Evolutionary conservation across 352 stramenopile genomes (phyloP).

Genomic region (Pythium myriotylum): DNA sequence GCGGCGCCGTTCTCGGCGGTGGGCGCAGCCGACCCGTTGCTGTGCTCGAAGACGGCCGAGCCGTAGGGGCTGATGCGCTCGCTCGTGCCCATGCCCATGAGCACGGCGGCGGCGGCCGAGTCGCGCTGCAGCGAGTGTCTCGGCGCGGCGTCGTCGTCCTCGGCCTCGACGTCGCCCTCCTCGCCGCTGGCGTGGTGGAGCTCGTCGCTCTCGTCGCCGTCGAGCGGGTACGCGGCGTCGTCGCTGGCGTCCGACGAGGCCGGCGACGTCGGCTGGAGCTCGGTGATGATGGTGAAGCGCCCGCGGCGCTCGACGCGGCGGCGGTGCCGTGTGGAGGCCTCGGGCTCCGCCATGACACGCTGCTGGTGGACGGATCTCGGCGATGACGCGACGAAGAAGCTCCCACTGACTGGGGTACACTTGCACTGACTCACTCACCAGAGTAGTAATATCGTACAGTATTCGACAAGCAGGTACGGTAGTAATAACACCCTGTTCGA

Average conservation of each 20-base stretch:
- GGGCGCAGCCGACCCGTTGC: constrained; percentile 4
- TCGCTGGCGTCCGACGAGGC: constrained; percentile 3
- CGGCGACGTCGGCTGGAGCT: constrained; percentile 66
- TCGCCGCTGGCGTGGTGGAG: not conserved
- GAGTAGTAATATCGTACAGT: too few relatives aligned
- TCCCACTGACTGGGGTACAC: constrained; percentile 8
- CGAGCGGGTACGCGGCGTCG: not conserved
- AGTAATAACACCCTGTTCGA: too few relatives aligned
- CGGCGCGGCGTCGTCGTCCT: not conserved
- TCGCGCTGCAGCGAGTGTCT: not conserved
- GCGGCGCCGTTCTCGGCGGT: not conserved
- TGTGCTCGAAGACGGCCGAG: constrained; percentile 29
- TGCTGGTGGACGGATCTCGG: not conserved
- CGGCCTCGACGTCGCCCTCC: constrained; percentile 13
- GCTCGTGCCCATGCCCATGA: too few relatives aligned
- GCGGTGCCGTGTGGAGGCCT: too few relatives aligned
- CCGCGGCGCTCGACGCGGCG: constrained; percentile 72
- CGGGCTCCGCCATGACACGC: not conserved
- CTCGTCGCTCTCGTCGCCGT: constrained; percentile 1
- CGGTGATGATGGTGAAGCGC: constrained; percentile 86
- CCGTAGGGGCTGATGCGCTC: constrained; percentile 32
- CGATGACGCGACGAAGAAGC: constrained; percentile 3
- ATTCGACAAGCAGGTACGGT: too few relatives aligned
- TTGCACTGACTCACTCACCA: constrained; percentile 13
- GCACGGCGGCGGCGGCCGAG: constrained; percentile 1